These are phyloP conservation scores for Tetramitus jugosus DNA, from an alignment of 208 protist species.

Conservation along the genomic window DNA sequence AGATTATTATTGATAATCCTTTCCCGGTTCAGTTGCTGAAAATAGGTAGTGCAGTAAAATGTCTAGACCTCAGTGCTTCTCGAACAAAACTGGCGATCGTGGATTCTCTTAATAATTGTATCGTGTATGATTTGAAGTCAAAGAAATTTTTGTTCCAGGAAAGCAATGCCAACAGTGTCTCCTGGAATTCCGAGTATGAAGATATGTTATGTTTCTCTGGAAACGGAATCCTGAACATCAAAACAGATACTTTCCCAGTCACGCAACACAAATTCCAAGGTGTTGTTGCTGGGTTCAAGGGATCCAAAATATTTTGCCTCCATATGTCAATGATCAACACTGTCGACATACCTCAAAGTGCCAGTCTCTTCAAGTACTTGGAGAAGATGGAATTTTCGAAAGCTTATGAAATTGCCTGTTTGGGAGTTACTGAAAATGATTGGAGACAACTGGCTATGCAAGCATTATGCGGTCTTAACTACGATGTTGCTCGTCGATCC, in stretches of 20 bases:
- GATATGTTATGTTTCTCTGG: slow-evolving; percentile 86
- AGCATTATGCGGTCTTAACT: slow-evolving; percentile 68
- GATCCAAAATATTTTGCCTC: slow-evolving; percentile 83
- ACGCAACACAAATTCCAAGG: slow-evolving; percentile 81
- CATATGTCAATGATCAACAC: slow-evolving; percentile 63
- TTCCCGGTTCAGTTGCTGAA: slow-evolving; percentile 83
- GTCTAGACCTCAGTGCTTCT: slow-evolving; percentile 69
- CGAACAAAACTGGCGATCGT: slow-evolving; percentile 81
- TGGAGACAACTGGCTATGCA: slow-evolving; percentile 85
- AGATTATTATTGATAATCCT: slow-evolving; percentile 91
- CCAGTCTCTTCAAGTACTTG: slow-evolving; percentile 76
- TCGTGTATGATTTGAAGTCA: slow-evolving; percentile 76
- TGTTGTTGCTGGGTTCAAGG: slow-evolving; percentile 87
- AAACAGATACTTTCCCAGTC: slow-evolving; percentile 75
- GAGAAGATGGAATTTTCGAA: slow-evolving; percentile 70
- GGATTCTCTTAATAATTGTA: slow-evolving; percentile 67
- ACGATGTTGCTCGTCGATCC: slow-evolving; percentile 71
- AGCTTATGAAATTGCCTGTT: slow-evolving; percentile 78
- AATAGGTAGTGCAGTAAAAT: slow-evolving; percentile 57
- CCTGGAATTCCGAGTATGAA: slow-evolving; percentile 82
- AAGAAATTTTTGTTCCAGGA: slow-evolving; percentile 78
- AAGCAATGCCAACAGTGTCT: slow-evolving; percentile 65
- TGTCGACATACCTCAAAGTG: slow-evolving; percentile 82
- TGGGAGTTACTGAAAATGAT: slow-evolving; percentile 81
- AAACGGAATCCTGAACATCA: slow-evolving; percentile 73